Evolutionary conservation across 176 grass and related monocot genomes (phyloP).

Genomic region (Cocos nucifera): DNA sequence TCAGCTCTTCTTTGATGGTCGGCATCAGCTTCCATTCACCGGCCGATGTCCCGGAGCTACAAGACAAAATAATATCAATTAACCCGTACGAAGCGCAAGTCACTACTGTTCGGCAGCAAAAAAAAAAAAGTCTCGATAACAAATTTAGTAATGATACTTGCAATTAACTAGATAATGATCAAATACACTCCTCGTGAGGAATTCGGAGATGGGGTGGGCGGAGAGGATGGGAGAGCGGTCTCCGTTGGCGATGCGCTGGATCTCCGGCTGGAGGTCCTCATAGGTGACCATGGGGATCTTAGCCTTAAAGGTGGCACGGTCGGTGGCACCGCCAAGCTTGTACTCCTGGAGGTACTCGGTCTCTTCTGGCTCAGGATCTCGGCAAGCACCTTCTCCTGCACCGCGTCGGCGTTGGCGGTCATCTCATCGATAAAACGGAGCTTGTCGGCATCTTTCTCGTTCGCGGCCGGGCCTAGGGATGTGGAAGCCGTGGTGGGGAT

Average conservation of each 20-base stretch:
- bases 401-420: no score
- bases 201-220: slow-evolving; percentile 56
- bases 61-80: background rate
- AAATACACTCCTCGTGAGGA: slow-evolving; percentile 44
- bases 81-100: no score
- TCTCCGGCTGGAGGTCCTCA: slow-evolving; percentile 59
- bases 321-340: slow-evolving; percentile 39
- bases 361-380: slow-evolving; percentile 50
- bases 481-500: no score
- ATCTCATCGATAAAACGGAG: no score
- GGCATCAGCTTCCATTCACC: slow-evolving; percentile 64
- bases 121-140: background rate
- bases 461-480: no score
- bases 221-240: slow-evolving; percentile 64
- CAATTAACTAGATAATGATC: no score
- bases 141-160: no score
- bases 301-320: slow-evolving; percentile 35
- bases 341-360: slow-evolving; percentile 50
- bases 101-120: no score
- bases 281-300: slow-evolving; percentile 59
- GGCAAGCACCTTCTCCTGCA: slow-evolving; percentile 15
- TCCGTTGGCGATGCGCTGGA: slow-evolving; percentile 61
- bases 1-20: slow-evolving; percentile 46
- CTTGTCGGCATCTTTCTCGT: no score
- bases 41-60: slow-evolving; percentile 46